Evolutionary conservation across 176 grass and related monocot genomes (phyloP).

Genomic region (Phyllostachys edulis): DNA sequence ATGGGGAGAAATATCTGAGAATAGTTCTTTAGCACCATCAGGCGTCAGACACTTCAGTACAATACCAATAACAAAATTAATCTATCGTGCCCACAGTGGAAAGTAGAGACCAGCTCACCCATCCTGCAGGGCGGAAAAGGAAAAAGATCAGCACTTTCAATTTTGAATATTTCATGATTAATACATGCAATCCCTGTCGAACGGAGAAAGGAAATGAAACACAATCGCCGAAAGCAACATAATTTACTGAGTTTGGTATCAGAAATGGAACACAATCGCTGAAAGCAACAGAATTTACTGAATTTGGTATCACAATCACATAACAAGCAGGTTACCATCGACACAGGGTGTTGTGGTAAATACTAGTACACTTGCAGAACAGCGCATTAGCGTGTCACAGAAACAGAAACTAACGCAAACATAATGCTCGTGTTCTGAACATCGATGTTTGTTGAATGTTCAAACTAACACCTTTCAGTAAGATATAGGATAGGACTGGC

Average conservation of each 20-base stretch:
- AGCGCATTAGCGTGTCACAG: not conserved
- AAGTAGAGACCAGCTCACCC: conserved; percentile 52
- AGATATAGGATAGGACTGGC: not conserved
- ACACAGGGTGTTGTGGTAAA: not conserved
- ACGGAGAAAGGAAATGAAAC: not conserved
- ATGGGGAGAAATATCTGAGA: not conserved
- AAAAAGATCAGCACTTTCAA: conserved; percentile 10
- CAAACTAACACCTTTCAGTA: too few species aligned
- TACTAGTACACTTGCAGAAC: not conserved
- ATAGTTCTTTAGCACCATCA: not conserved
- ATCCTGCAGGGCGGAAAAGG: conserved; percentile 56
- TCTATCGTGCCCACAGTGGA: not conserved
- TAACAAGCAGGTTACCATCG: not conserved
- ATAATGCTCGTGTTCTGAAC: not conserved
- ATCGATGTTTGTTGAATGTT: not conserved
- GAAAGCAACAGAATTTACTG: not conserved
- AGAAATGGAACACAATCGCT: not conserved
- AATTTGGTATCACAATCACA: not conserved
- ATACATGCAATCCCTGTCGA: not conserved
- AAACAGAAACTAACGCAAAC: not conserved
- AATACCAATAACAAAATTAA: not conserved
- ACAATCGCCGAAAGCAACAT: not conserved
- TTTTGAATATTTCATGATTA: not conserved
- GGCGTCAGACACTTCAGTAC: not conserved
- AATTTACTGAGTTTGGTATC: not conserved